Percentiles rank a stretch among this genome's conserved stretches.
Conservation (phyloP, 208 protist genomes). For the Acanthamoeba lenticulata region DNA sequence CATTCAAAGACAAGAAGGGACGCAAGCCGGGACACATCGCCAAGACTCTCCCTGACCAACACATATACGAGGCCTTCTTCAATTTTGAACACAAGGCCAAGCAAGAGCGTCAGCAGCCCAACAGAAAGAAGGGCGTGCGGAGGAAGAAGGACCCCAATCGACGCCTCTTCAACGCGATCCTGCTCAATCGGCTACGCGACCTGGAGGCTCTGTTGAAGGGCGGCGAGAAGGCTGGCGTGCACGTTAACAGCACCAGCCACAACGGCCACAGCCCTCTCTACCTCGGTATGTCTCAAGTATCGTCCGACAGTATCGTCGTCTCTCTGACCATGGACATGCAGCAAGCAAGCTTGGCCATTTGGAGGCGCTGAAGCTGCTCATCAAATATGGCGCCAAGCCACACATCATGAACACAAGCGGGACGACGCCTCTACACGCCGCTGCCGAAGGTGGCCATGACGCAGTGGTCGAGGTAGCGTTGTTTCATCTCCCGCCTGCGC, state of each 20-base stretch:
- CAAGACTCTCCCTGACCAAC: not conserved
- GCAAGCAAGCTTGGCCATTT: conserved; percentile 18
- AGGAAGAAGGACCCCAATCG: conserved; percentile 19
- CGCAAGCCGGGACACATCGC: conserved; percentile 29
- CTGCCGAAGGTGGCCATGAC: conserved; percentile 14
- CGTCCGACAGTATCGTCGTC: not conserved
- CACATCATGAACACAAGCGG: conserved; percentile 34
- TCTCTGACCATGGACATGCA: not conserved
- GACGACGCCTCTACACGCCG: conserved; percentile 6
- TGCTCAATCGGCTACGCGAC: conserved; percentile 1
- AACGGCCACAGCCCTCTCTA: conserved; percentile 15
- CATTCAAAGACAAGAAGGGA: conserved; percentile 42
- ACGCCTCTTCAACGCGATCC: not conserved
- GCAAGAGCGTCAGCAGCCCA: not conserved
- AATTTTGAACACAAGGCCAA: not conserved
- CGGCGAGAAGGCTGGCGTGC: not conserved
- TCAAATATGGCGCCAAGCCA: conserved; percentile 33
- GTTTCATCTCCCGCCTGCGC: too few species aligned
- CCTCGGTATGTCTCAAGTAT: not conserved
- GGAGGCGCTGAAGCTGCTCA: conserved; percentile 35
- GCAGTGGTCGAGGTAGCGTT: conserved; percentile 3
- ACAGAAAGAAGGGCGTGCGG: not conserved
- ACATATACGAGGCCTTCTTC: conserved; percentile 4
- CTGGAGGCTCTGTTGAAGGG: not conserved
- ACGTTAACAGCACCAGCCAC: conserved; percentile 32